Conservation (phyloP, 192 early-diverging fungal genomes). For the Coemansia sp. region DNA sequence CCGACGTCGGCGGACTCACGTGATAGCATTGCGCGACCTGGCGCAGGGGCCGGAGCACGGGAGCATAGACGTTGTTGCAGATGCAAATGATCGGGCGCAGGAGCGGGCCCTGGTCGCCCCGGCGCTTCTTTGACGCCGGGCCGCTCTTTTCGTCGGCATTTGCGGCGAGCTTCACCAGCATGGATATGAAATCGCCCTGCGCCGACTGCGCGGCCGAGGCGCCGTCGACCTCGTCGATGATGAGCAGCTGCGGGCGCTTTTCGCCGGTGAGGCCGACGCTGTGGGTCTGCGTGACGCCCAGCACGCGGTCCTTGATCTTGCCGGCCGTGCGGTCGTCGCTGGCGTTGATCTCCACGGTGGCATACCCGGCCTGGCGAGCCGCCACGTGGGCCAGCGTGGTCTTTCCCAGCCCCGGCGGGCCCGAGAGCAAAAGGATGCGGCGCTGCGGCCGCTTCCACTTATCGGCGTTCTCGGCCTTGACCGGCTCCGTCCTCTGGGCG, state of each 20-base stretch:
- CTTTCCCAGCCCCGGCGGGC: slow-evolving; percentile 94
- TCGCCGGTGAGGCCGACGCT: slow-evolving; percentile 56
- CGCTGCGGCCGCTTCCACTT: slow-evolving; percentile 45
- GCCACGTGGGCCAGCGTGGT: slow-evolving; percentile 95
- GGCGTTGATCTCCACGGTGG: slow-evolving; percentile 92
- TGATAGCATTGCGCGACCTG: slow-evolving; percentile 70
- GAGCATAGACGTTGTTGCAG: slow-evolving; percentile 94
- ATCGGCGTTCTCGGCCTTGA: slow-evolving; percentile 12
- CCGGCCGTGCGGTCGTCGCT: slow-evolving; percentile 93
- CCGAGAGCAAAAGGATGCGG: slow-evolving; percentile 72
- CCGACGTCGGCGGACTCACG: slow-evolving; percentile 66
- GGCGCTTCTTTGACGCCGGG: neutral
- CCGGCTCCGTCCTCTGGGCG: slow-evolving; percentile 5
- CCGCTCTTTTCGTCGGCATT: neutral
- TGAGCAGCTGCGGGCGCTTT: slow-evolving; percentile 74
- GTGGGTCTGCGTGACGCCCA: slow-evolving; percentile 77
- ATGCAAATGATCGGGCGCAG: slow-evolving; percentile 97
- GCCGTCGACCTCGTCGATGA: slow-evolving; percentile 98
- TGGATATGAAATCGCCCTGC: slow-evolving; percentile 76
- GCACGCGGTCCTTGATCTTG: slow-evolving; percentile 69
- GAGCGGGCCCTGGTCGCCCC: slow-evolving; percentile 50
- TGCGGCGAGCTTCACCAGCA: slow-evolving; percentile 68
- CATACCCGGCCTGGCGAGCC: slow-evolving; percentile 88
- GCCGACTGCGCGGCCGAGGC: slow-evolving; percentile 69
- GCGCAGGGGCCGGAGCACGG: slow-evolving; percentile 82